These are phyloP conservation scores for Candida cerambycidarum DNA, from an alignment of 805 yeast genomes.

Conservation along the genomic window DNA sequence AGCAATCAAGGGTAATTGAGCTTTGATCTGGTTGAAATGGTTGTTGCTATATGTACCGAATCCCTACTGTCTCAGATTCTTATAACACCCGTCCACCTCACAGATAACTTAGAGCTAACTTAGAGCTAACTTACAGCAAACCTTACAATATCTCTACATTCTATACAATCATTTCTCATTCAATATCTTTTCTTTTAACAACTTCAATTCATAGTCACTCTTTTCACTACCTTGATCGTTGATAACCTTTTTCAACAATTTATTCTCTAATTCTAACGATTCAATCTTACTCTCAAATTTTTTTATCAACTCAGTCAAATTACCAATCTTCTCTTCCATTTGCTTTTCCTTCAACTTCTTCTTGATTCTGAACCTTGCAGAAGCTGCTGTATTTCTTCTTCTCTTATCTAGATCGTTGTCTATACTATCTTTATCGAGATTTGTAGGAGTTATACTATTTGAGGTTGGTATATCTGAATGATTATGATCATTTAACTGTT, in stretches of 20 bases:
- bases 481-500: no score
- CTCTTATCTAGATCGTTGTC: constrained; percentile 47
- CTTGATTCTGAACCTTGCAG: constrained; percentile 63
- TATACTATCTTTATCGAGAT: constrained; percentile 3
- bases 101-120: no score
- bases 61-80: no score
- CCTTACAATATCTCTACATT: no score
- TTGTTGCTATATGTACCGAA: no score
- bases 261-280: constrained; percentile 62
- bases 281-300: constrained; percentile 47
- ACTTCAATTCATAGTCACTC: constrained; percentile 37
- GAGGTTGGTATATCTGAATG: neutral
- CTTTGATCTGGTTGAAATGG: no score
- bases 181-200: constrained; percentile 31
- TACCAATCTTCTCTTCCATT: constrained; percentile 49
- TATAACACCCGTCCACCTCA: no score
- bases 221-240: constrained; percentile 49
- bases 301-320: constrained; percentile 46
- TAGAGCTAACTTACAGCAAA: no score
- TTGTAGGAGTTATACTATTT: neutral
- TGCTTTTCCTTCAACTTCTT: constrained; percentile 60
- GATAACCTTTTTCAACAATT: constrained; percentile 53
- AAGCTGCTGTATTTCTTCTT: constrained; percentile 62
- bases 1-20: no score
- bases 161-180: constrained; percentile 7